Percentiles rank a stretch among this genome's conserved stretches.
Evolutionary conservation across 2,329 filamentous ascomycete genomes (phyloP).

Genomic region (Elsinoe perseae): DNA sequence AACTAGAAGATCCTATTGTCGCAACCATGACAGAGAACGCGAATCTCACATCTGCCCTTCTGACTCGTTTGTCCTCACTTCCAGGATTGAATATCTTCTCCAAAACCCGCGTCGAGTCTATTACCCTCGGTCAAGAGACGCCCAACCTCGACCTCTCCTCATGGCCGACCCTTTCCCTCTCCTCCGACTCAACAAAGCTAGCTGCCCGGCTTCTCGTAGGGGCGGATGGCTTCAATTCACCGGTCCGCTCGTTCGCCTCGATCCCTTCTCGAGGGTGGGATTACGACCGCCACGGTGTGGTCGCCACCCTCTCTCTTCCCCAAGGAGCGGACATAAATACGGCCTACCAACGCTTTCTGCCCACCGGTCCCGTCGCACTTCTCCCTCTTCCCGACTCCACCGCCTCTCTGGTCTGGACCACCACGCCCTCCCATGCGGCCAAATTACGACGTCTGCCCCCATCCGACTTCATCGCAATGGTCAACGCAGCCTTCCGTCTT

Average conservation of each 20-base stretch:
- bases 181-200: slow-evolving; percentile 54
- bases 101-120: slow-evolving; percentile 69
- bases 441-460: slow-evolving; percentile 67
- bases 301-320: slow-evolving; percentile 70
- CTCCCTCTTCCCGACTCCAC: slow-evolving; percentile 77
- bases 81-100: slow-evolving; percentile 59
- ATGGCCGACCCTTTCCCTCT: slow-evolving; percentile 78
- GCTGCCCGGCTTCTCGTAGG: slow-evolving; percentile 81
- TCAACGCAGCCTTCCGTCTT: slow-evolving; percentile 89
- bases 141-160: slow-evolving; percentile 64
- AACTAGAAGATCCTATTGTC: slow-evolving; percentile 42
- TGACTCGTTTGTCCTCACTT: slow-evolving; percentile 52
- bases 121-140: slow-evolving; percentile 60
- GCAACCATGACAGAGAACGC: slow-evolving; percentile 96
- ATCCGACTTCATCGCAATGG: slow-evolving; percentile 71
- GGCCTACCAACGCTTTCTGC: slow-evolving; percentile 92
- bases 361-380: slow-evolving; percentile 83
- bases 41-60: slow-evolving; percentile 73
- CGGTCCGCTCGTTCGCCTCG: slow-evolving; percentile 79
- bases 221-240: slow-evolving; percentile 90
- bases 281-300: slow-evolving; percentile 81
- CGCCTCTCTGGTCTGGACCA: slow-evolving; percentile 91
- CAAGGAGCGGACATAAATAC: slow-evolving; percentile 42
- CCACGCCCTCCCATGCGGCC: slow-evolving; percentile 69
- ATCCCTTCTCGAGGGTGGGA: slow-evolving; percentile 88